Evolutionary conservation across 2,329 filamentous ascomycete species (phyloP), one percentile per base, ranked within the genome.

Genomic region (Zymoseptoria crescenta): DNA sequence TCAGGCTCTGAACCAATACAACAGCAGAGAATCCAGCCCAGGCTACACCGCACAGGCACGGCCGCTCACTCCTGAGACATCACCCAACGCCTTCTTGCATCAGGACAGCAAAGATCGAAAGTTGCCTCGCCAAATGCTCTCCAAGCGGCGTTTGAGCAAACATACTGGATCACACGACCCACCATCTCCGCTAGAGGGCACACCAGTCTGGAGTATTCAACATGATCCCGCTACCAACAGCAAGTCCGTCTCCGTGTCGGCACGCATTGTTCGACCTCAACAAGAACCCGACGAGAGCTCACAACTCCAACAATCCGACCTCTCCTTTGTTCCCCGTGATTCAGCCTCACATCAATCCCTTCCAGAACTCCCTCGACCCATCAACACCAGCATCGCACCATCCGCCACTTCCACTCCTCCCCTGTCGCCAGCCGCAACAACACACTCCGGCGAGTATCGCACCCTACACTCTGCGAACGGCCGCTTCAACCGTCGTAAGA

Each of bases 231-330:
- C 65, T 8, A 72, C 73, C 52, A 76, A 76, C 60, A 82, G 86
- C 4, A 89, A 92, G 68, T 92, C 90, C 0, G 84, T 96, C n/a
- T 92, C 91, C 52, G 91, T 96, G 9, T 94, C 88, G 19, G 89
- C 92, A 54, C 85, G 87, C 55, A 96, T 96, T 63, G 78, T 96
- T 45, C 85, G 90, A 53, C 87, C 88, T 77, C 81, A 9, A 68
- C 62, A 7, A 48, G 60, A 69, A 68, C 58, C 70, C 70, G 19
- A 66, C 83, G 85, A 65, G 24, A 56, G 27, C 35, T 45, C 35
- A 1, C 49, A 58, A 24, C 71, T 82, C 60, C 75, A 83, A 73
- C 69, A 81, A 76, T 79, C 81, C 72, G 68, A 83, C 72, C 67
- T 89, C 16, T 45, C 35, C 35, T 45, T 45, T 16, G 35, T 13